Percentiles rank a stretch among this genome's conserved stretches.
Conservation (phyloP, 2,329 filamentous ascomycete genomes). For the Cercospora zeina region DNA sequence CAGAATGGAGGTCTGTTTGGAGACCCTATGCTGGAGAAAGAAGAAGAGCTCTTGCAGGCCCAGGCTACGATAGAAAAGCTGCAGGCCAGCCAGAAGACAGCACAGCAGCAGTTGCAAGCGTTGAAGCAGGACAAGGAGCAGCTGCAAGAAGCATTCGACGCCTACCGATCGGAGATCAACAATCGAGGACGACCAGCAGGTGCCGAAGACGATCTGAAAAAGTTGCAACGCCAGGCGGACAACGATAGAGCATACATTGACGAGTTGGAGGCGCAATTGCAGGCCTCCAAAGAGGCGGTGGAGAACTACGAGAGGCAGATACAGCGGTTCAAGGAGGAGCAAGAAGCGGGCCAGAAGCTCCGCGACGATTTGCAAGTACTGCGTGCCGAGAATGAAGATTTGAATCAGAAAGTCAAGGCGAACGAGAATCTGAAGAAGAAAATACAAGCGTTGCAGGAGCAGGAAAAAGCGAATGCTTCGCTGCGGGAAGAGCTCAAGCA, state of each 20-base stretch:
- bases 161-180: conserved; percentile 50
- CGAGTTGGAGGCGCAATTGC: conserved; percentile 51
- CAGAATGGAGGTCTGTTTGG: conserved; percentile 35
- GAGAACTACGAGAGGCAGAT: conserved; percentile 51
- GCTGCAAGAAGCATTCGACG: conserved; percentile 52
- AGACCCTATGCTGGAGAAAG: conserved; percentile 52
- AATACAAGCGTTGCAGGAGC: conserved; percentile 52
- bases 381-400: conserved; percentile 52
- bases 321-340: conserved; percentile 46
- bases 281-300: conserved; percentile 46
- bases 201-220: conserved; percentile 47
- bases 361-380: conserved; percentile 54
- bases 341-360: conserved; percentile 51
- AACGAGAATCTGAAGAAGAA: conserved; percentile 58
- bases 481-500: conserved; percentile 50
- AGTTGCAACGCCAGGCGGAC: conserved; percentile 47
- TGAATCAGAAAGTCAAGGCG: conserved; percentile 51
- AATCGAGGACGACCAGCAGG: conserved; percentile 42
- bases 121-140: conserved; percentile 46
- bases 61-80: conserved; percentile 50
- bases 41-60: conserved; percentile 53
- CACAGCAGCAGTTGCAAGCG: conserved; percentile 47
- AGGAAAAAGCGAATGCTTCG: conserved; percentile 47
- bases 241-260: conserved; percentile 54
- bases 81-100: conserved; percentile 44